A percentile compares a stretch with the other conserved stretches of the same genome.
phyloP scores from a whole-genome alignment of 1,284 basidiomycete species.

The Neotropicomus parvogracilis region DNA sequence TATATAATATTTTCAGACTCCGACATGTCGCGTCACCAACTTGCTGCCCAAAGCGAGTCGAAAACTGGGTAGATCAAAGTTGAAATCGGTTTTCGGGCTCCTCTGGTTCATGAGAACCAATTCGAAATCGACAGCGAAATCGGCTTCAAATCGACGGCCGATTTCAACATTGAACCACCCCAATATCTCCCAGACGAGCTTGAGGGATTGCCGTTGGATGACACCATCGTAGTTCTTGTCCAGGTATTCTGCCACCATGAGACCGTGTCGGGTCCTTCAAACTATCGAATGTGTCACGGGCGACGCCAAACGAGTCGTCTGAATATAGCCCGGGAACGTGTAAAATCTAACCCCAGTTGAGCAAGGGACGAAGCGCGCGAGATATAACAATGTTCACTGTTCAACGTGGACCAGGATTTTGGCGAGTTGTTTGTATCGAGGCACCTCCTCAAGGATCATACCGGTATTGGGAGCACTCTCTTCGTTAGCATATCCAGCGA shows the following conservation, averaged over 20 bases:
- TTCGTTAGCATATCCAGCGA: slow-evolving; percentile 90
- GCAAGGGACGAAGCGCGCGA: neutral
- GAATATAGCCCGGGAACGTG: slow-evolving; percentile 93
- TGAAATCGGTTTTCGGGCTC: too few relatives aligned
- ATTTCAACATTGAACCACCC: too few relatives aligned
- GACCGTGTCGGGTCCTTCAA: slow-evolving; percentile 92
- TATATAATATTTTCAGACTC: too few relatives aligned
- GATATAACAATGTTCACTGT: slow-evolving; percentile 52
- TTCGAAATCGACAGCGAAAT: too few relatives aligned
- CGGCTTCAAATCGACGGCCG: too few relatives aligned
- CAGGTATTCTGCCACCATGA: slow-evolving; percentile 95
- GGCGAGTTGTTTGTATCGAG: slow-evolving; percentile 87
- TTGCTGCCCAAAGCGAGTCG: too few relatives aligned
- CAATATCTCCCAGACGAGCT: slow-evolving; percentile 95
- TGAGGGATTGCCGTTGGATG: slow-evolving; percentile 96
- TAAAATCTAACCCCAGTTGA: slow-evolving; percentile 69
- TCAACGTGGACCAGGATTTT: slow-evolving; percentile 91
- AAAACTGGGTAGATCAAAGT: too few relatives aligned
- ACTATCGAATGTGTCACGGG: slow-evolving; percentile 95
- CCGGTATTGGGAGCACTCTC: slow-evolving; percentile 96
- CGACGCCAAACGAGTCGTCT: slow-evolving; percentile 97
- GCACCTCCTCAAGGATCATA: slow-evolving; percentile 96
- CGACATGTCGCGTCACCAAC: too few relatives aligned
- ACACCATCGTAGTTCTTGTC: slow-evolving; percentile 98
- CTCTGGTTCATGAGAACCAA: too few relatives aligned